A percentile compares a stretch with the other conserved stretches of the same genome.
phyloP scores from a whole-genome alignment of 208 protist genomes.

The Vickermania ingenoplastis region DNA sequence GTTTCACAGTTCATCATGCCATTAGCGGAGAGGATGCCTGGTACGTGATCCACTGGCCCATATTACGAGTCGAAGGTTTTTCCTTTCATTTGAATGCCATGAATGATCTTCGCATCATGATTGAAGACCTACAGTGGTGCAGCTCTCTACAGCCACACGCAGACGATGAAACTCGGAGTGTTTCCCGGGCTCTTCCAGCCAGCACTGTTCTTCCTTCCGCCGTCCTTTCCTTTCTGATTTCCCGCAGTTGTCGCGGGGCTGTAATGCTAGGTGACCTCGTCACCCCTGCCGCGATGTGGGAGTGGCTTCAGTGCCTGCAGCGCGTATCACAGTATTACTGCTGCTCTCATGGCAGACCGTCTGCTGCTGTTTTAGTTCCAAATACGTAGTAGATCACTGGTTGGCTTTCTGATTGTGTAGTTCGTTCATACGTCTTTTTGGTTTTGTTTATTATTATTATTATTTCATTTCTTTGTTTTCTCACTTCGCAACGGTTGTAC shows the following conservation, averaged over 20 bases:
- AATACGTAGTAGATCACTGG: background rate
- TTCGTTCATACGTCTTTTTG: no score
- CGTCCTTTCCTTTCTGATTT: conserved; percentile 56
- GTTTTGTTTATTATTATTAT: no score
- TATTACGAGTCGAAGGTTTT: conserved; percentile 35
- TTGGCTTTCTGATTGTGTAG: no score
- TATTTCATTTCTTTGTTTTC: no score
- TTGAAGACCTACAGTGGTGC: conserved; percentile 39
- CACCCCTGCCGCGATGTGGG: conserved; percentile 8
- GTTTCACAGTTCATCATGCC: conserved; percentile 16
- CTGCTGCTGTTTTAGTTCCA: conserved; percentile 25
- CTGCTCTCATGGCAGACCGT: conserved; percentile 67
- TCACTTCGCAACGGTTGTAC: no score
- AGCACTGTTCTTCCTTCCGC: conserved; percentile 31
- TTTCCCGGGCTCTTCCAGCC: background rate
- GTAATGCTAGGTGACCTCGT: conserved; percentile 70
- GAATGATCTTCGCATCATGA: conserved; percentile 26
- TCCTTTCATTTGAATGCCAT: conserved; percentile 17
- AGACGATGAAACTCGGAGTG: background rate
- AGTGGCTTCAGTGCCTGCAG: conserved; percentile 17
- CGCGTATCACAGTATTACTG: conserved; percentile 51
- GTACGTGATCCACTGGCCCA: conserved; percentile 42
- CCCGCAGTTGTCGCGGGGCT: conserved; percentile 68
- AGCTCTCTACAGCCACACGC: background rate
- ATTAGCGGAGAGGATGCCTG: background rate